Evolutionary conservation across 164 flowering plant genomes (phyloP), one percentile per base, ranked within the genome.

Genomic region (Buxus sempervirens): DNA sequence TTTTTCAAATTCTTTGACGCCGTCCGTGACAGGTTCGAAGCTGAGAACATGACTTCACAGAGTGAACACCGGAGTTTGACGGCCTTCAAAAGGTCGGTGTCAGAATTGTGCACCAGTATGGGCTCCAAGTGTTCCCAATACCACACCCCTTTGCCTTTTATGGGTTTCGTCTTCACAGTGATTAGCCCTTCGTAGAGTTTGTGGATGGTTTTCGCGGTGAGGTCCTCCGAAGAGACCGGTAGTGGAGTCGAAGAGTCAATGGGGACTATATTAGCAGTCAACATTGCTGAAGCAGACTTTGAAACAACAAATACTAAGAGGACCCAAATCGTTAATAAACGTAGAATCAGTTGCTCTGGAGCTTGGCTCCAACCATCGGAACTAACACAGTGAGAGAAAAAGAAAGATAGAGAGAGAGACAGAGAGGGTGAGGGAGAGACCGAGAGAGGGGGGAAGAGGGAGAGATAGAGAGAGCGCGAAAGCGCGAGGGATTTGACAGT

Each of bases 91-190:
- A 87, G 66, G 0, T 89, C 90, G 0, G 93, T 84, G 32, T 94
- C 98, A 26, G 71, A 0, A 96, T 97, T 70, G n/a, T n/a, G n/a
- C n/a, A n/a, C n/a, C n/a, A n/a, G n/a, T n/a, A n/a, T n/a, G n/a
- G n/a, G n/a, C n/a, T 94, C 98, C 15, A 94, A 78, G 81, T 94
- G 95, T n/a, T 3, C 84, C 98, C 98, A 94, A 66, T 94, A 94
- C 97, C 97, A 94, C 14, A 97, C 98, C 20, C 98, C 98, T 72
- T 94, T 94, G 5, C 98, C 98, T 48, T 80, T 91, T 26, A 91
- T 75, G 0, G 97, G 97, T 71, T 90, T 93, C 32, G 78, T 82
- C 26, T 96, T 77, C 0, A 94, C 97, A 72, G 82, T 83, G 60
- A 85, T 77, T 18, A 94, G 69, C 25, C 97, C 93, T 62, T 90